phyloP scores from a whole-genome alignment of 2,329 filamentous ascomycete genomes.

The Aspergillus calidoustus region DNA sequence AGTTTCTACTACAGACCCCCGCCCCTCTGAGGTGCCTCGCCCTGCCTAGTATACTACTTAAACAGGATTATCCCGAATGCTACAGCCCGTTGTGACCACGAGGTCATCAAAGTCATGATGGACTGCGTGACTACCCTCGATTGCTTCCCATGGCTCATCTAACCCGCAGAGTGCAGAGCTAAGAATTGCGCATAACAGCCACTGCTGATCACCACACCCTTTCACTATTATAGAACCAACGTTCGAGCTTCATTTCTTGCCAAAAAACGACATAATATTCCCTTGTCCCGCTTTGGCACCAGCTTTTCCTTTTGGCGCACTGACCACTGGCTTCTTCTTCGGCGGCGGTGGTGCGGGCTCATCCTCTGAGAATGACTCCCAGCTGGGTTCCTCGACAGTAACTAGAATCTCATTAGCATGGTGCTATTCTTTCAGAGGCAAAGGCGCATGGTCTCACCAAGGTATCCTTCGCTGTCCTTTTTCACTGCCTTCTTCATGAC shows the following conservation, averaged over 20 bases:
- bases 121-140: neutral
- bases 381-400: constrained; percentile 79
- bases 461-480: constrained; percentile 86
- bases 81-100: neutral
- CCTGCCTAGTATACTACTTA: too few species aligned
- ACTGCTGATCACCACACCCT: neutral
- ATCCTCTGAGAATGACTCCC: constrained; percentile 94
- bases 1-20: too few species aligned
- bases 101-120: neutral
- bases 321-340: constrained; percentile 53
- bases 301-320: constrained; percentile 57
- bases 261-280: constrained; percentile 91
- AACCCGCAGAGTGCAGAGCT: neutral
- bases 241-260: constrained; percentile 65
- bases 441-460: constrained; percentile 63
- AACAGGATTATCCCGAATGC: neutral
- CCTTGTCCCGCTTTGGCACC: constrained; percentile 63
- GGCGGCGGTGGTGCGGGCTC: constrained; percentile 62
- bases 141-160: neutral
- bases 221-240: neutral
- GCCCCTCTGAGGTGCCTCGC: too few species aligned
- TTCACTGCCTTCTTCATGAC: constrained; percentile 87
- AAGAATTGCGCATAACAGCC: neutral
- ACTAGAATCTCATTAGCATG: constrained; percentile 58
- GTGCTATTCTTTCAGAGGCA: neutral